phyloP scores from a whole-genome alignment of 23 red algal genomes.

The Gracilaria domingensis region DNA sequence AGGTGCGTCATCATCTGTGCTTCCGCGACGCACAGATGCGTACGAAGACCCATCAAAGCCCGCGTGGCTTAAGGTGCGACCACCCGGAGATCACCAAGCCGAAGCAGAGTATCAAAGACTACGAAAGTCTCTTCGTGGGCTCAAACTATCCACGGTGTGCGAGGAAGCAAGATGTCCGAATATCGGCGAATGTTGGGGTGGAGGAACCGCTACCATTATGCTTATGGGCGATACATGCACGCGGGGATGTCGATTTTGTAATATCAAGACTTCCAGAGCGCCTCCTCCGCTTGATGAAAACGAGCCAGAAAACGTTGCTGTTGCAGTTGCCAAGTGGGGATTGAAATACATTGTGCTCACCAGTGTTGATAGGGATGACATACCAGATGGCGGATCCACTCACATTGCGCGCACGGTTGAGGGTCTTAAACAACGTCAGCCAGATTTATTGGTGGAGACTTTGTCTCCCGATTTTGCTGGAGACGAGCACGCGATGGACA shows the following conservation, averaged over 20 bases:
- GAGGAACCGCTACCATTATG: slow-evolving; percentile 99
- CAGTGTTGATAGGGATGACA: slow-evolving; percentile 95
- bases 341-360: slow-evolving; percentile 97
- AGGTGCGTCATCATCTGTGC: slow-evolving; percentile 31
- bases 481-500: slow-evolving; percentile 22
- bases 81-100: slow-evolving; percentile 87
- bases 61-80: slow-evolving; percentile 85
- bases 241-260: slow-evolving; percentile 95
- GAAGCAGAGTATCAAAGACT: slow-evolving; percentile 77
- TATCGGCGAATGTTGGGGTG: slow-evolving; percentile 99
- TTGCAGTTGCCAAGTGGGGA: slow-evolving; percentile 87
- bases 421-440: slow-evolving; percentile 72
- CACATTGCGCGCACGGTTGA: slow-evolving; percentile 90
- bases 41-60: slow-evolving; percentile 88
- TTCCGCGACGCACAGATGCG: slow-evolving; percentile 59
- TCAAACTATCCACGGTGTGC: slow-evolving; percentile 89
- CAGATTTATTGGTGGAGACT: slow-evolving; percentile 87
- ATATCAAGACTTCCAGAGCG: slow-evolving; percentile 86
- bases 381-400: slow-evolving; percentile 83
- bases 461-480: slow-evolving; percentile 94
- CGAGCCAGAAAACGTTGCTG: slow-evolving; percentile 83
- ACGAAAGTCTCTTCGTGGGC: slow-evolving; percentile 65
- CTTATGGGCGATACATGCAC: slow-evolving; percentile 99
- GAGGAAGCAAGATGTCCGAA: slow-evolving; percentile 98
- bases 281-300: slow-evolving; percentile 85